Base-by-base conservation (phyloP, 2,329 filamentous ascomycete genomes). In the Phyllosticta paracitricarpa region DNA sequence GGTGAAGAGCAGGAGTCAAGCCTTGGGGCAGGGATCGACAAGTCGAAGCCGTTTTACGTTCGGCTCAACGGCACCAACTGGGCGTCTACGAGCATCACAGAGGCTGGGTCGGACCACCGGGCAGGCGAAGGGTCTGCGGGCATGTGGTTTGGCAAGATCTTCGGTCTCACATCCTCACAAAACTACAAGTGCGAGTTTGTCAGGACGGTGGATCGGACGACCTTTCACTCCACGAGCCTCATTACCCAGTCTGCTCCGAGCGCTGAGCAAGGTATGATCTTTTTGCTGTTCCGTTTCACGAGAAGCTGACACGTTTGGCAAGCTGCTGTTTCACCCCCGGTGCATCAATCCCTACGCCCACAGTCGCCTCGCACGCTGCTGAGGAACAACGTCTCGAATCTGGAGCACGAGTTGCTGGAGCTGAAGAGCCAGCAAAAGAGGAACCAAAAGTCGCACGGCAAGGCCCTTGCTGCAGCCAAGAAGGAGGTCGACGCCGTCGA, bases 111-210 rank as follows among this genome's bases (percentile, higher is more conserved):
- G 53, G 72, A 79, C 62, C 71, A 75, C 57, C 74, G 75, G 33
- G 74, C 73, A 66, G 77, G 74, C 63, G 76, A 77, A 67, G 66
- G 78, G 72, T 66, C 70, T 73, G 70, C 73, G 69, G 80, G 80
- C 54, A 80, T 82, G 55, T 92, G 87, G 86, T 84, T 83, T 28
- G 89, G 88, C 65, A 83, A 85, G 71, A 84, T 87, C 58, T 85
- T 83, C 63, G 84, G 84, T 63, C 78, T 87, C 56, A 84, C 88
- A 19, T 86, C 89, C 7, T 79, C 87, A 66, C 89, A 87, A 62
- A 91, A 86, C 73, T 93, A 92, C 73, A 84, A 86, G 65, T 89
- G 85, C 74, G 88, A 93, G 71, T 89, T 92, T 70, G 82, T 92
- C 62, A 84, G 87, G 72, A 86, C 83, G 52, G 77, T 77, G 26